Evolutionary conservation across 371 early-diverging fungal genomes (phyloP).

Genomic region (Encephalitozoon intestinalis): DNA sequence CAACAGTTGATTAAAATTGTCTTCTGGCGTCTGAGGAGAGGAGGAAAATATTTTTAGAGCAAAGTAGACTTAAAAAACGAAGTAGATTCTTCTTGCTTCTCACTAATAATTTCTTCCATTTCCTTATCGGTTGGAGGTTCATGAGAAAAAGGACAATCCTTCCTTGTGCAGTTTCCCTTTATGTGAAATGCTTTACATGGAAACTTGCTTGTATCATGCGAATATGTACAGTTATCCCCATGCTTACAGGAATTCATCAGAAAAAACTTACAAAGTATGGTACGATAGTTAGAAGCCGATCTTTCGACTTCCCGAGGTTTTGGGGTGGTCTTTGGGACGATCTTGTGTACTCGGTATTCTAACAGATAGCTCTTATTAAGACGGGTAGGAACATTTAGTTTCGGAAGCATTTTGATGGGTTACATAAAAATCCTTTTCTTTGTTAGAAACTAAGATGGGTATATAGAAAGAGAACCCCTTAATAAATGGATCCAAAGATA

Average conservation of each 20-base stretch:
- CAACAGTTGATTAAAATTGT: background rate
- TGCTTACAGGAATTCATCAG: conserved; percentile 56
- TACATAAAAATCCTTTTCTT: background rate
- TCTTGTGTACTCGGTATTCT: conserved; percentile 6
- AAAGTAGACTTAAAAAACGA: background rate
- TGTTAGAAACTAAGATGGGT: background rate
- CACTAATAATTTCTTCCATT: background rate
- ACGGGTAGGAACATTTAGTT: conserved; percentile 26
- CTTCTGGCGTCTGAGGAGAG: background rate
- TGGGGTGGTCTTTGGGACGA: background rate
- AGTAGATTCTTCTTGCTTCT: background rate
- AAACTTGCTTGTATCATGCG: conserved; percentile 56
- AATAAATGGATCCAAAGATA: background rate
- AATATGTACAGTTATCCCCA: conserved; percentile 58
- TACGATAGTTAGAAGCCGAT: conserved; percentile 39
- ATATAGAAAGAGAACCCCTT: background rate
- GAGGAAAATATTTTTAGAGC: background rate
- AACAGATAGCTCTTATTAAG: conserved; percentile 23
- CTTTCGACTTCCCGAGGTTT: background rate
- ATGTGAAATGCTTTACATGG: conserved; percentile 58
- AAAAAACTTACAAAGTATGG: conserved; percentile 59
- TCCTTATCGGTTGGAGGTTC: conserved; percentile 47
- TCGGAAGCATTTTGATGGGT: conserved; percentile 23
- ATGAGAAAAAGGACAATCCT: conserved; percentile 57
- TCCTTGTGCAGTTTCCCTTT: conserved; percentile 54